Percentiles rank a stretch among this genome's conserved stretches.
These are phyloP conservation scores for Periconia digitata DNA, from an alignment of 2,329 filamentous ascomycete species.

Conservation along the genomic window DNA sequence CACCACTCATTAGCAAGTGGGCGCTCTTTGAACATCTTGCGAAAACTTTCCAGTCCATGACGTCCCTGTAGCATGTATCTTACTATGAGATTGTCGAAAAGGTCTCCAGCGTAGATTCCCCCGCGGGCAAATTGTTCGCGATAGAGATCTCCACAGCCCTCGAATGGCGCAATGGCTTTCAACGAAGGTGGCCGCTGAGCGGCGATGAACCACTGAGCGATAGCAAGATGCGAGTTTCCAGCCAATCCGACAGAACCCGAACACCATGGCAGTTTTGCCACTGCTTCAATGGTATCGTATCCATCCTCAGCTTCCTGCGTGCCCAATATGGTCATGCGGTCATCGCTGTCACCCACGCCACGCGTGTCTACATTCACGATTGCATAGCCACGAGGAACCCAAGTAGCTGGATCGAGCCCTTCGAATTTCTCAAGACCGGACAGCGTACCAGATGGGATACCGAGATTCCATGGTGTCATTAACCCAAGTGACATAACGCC, in stretches of 20 bases:
- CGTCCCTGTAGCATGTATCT: constrained; percentile 44
- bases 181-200: constrained; percentile 46
- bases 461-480: constrained; percentile 46
- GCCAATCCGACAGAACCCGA: constrained; percentile 49
- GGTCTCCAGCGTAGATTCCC: constrained; percentile 29
- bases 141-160: constrained; percentile 51
- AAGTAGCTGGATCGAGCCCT: constrained; percentile 44
- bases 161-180: constrained; percentile 51
- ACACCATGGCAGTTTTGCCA: constrained; percentile 49
- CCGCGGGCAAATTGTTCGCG: constrained; percentile 51
- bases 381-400: constrained; percentile 37
- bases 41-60: no score
- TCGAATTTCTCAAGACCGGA: constrained; percentile 48
- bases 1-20: constrained; percentile 28
- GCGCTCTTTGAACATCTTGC: constrained; percentile 45
- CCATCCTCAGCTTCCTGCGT: constrained; percentile 50
- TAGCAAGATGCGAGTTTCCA: constrained; percentile 49
- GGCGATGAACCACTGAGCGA: constrained; percentile 48
- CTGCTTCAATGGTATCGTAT: constrained; percentile 49
- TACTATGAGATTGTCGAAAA: constrained; percentile 47
- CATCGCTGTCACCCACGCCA: constrained; percentile 38
- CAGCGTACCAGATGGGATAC: constrained; percentile 30
- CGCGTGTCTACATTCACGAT: constrained; percentile 37
- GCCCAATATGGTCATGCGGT: constrained; percentile 42
- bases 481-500: constrained; percentile 41